A percentile compares a stretch with the other conserved stretches of the same genome.
Evolutionary conservation across 2,329 filamentous ascomycete genomes (phyloP).

Genomic region (Stemphylium beticola): DNA sequence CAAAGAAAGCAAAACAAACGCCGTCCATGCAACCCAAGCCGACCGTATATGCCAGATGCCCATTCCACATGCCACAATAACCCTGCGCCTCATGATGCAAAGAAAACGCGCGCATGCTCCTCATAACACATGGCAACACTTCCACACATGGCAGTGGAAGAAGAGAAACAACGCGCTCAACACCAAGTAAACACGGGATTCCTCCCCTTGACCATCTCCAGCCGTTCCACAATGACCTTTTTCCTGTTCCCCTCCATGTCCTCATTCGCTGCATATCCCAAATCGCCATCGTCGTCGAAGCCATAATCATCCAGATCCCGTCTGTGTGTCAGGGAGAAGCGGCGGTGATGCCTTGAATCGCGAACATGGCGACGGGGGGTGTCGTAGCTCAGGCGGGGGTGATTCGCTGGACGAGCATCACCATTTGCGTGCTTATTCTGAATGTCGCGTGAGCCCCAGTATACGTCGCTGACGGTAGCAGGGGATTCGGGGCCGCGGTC

Average conservation of each 20-base stretch:
- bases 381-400: slow-evolving; percentile 52
- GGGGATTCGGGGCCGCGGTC: slow-evolving; percentile 38
- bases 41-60: neutral
- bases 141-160: neutral
- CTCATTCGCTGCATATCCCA: slow-evolving; percentile 92
- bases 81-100: slow-evolving; percentile 11
- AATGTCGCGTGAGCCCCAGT: slow-evolving; percentile 32
- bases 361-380: slow-evolving; percentile 40
- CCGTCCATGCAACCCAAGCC: slow-evolving; percentile 10
- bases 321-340: slow-evolving; percentile 55
- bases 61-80: neutral
- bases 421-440: slow-evolving; percentile 19
- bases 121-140: neutral
- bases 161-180: slow-evolving; percentile 51
- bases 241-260: slow-evolving; percentile 90
- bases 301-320: slow-evolving; percentile 61
- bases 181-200: slow-evolving; percentile 99
- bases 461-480: slow-evolving; percentile 42
- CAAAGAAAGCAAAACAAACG: neutral
- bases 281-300: slow-evolving; percentile 78
- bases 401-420: slow-evolving; percentile 27
- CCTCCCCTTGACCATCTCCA: slow-evolving; percentile 93
- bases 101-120: neutral
- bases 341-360: slow-evolving; percentile 45
- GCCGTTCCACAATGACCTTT: slow-evolving; percentile 94